Evolutionary conservation across 345 rosid genomes (phyloP), one percentile per base, ranked within the genome.

Genomic region (Hypericum androsaemum): DNA sequence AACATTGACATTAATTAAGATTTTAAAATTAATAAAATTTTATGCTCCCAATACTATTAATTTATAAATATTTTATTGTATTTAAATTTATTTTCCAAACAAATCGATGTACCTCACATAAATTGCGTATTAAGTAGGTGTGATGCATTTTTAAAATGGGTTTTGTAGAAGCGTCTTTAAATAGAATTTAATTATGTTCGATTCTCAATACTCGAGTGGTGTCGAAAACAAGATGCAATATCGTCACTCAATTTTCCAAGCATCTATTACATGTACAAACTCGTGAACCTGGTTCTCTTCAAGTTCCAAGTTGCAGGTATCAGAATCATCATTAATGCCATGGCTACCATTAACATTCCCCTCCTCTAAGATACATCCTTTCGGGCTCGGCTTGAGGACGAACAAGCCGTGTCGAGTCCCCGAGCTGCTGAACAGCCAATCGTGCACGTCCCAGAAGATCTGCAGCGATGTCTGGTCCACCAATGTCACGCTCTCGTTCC

Each of bases 401-500:
- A 85, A 85, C 47, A 78, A 51, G 2, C 81, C 95, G 40, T 74
- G 66, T 14, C 77, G 69, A 1, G 80, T 63, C 35, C 72, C 66
- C 0, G 78, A 58, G 9, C 49, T 43, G 13, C 61, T 69, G 10
- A 77, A 85, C 63, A 85, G 38, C 95, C 89, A 80, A 44, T 82
- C 89, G 45, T 85, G 95, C 38, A 85, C 84, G 3, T 84, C 94
- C 86, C 94, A 81, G 35, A 71, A 82, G 7, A 85, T 68, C 17
- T 85, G 74, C 8, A 85, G 38, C 0, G 62, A 56, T 14, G 61
- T 61, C 12, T 76, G 59, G 14, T 74, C 65, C 32, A 22, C 32
- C 47, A 75, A 65, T 0, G 72, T 66, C 59, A 85, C 71, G 7
- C 57, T 77, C 50, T 85, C 95, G 16, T 85, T 82, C 48, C 95